Percentiles rank a stretch among this genome's conserved stretches.
Evolutionary conservation across 2,329 filamentous ascomycete species (phyloP).

Genomic region (Lecanicillium sp.): DNA sequence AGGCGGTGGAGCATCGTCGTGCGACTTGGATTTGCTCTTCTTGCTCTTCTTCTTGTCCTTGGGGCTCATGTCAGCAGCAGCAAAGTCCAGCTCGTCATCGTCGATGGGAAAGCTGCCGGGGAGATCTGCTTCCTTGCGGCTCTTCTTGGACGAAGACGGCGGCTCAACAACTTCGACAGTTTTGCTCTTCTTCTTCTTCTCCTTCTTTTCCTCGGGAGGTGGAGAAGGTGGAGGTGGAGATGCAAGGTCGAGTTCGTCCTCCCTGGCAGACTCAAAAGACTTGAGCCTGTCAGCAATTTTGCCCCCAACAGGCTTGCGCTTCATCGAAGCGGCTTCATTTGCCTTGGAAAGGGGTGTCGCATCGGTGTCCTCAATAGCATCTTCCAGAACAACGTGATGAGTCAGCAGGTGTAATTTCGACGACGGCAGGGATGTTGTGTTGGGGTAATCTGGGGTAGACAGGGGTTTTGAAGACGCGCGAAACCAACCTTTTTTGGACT

Average conservation of each 20-base stretch:
- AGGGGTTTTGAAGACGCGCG: slow-evolving; percentile 7
- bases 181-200: slow-evolving; percentile 33
- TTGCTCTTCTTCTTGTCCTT: slow-evolving; percentile 35
- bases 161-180: slow-evolving; percentile 24
- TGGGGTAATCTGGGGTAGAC: slow-evolving; percentile 21
- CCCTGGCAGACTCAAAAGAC: slow-evolving; percentile 44
- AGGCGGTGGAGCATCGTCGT: slow-evolving; percentile 27
- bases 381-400: slow-evolving; percentile 42
- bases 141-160: slow-evolving; percentile 29
- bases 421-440: slow-evolving; percentile 15
- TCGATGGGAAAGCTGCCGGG: slow-evolving; percentile 55
- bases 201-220: slow-evolving; percentile 30
- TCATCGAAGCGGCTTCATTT: slow-evolving; percentile 33
- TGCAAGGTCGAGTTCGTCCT: slow-evolving; percentile 32
- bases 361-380: slow-evolving; percentile 34
- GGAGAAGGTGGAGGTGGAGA: slow-evolving; percentile 35
- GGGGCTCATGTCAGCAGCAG: slow-evolving; percentile 17
- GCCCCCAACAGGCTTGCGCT: slow-evolving; percentile 43
- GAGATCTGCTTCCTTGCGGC: slow-evolving; percentile 29
- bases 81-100: slow-evolving; percentile 35
- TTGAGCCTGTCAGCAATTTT: slow-evolving; percentile 53
- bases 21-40: slow-evolving; percentile 36
- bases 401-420: slow-evolving; percentile 45
- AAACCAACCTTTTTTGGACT: slow-evolving; percentile 37
- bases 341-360: slow-evolving; percentile 33